A percentile compares a stretch with the other conserved stretches of the same genome.
Conservation (phyloP, 257 asterid genomes). For the Plantago major region DNA sequence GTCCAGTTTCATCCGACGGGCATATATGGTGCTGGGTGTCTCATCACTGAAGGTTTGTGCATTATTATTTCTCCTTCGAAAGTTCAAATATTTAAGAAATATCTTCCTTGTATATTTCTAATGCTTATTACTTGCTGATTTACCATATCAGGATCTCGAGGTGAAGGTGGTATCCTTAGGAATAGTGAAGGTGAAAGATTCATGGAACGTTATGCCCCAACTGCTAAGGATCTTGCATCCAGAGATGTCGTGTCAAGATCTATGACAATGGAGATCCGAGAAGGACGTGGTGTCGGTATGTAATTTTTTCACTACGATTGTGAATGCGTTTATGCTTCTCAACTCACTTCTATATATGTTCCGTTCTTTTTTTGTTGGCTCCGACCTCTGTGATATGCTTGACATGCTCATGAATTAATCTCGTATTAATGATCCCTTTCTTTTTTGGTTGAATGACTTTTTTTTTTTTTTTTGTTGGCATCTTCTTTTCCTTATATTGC, state of each 20-base stretch:
- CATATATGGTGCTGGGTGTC: slow-evolving; percentile 98
- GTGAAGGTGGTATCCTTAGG: slow-evolving; percentile 98
- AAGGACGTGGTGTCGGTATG: slow-evolving; percentile 99
- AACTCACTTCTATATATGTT: not conserved
- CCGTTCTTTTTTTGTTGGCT: not conserved
- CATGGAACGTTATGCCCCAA: slow-evolving; percentile 99
- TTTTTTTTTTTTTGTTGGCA: no score
- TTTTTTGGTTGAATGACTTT: no score
- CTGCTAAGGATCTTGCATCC: slow-evolving; percentile 99
- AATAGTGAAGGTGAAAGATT: slow-evolving; percentile 98
- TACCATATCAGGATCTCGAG: slow-evolving; percentile 74
- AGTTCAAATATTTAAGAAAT: not conserved
- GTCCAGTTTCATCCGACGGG: slow-evolving; percentile 99
- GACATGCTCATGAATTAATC: no score
- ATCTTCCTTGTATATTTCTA: not conserved
- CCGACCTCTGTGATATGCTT: no score
- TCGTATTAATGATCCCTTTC: no score
- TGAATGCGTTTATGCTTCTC: not conserved
- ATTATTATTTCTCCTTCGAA: slow-evolving; percentile 2
- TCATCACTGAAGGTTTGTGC: slow-evolving; percentile 80
- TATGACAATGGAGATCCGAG: slow-evolving; percentile 99
- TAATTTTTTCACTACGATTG: not conserved
- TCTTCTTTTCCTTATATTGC: no score
- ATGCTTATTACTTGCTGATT: slow-evolving; percentile 4
- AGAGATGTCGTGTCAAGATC: slow-evolving; percentile 98